Evolutionary conservation across 2,329 filamentous ascomycete species (phyloP).

Genomic region (Alternaria rosae): DNA sequence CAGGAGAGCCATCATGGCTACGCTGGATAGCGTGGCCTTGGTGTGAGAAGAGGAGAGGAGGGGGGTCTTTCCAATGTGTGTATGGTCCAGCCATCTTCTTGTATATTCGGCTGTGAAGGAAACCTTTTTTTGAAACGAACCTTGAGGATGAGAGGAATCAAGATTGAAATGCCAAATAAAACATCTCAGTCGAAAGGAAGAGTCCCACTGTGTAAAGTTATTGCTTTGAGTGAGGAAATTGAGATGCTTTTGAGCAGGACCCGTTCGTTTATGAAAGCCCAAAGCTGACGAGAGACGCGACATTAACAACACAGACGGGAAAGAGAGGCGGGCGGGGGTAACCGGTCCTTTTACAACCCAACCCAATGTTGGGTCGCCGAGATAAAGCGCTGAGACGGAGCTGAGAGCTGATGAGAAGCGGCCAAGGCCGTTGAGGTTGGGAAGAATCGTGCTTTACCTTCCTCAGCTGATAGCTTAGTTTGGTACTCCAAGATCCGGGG

Average conservation of each 20-base stretch:
- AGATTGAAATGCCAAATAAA: neutral
- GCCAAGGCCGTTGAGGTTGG: neutral
- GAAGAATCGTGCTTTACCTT: neutral
- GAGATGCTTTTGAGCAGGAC: neutral
- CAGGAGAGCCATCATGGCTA: neutral
- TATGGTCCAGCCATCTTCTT: slow-evolving; percentile 1
- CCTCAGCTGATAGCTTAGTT: neutral
- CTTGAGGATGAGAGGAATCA: neutral
- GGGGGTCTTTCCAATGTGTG: neutral
- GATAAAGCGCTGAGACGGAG: neutral
- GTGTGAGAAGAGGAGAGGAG: neutral
- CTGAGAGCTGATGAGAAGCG: neutral
- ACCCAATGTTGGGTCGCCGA: neutral
- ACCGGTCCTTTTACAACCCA: neutral
- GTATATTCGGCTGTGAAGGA: slow-evolving; percentile 5
- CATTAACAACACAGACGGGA: neutral
- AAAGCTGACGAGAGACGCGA: neutral
- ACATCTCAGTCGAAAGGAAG: neutral
- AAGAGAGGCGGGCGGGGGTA: neutral
- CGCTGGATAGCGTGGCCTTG: slow-evolving; percentile 8
- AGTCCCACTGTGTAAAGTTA: neutral
- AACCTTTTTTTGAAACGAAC: neutral
- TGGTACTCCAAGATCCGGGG: neutral
- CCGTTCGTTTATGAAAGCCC: neutral
- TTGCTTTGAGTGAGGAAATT: neutral